Base-by-base conservation (phyloP, 805 yeast species). In the Suhomyces kilbournensis region DNA sequence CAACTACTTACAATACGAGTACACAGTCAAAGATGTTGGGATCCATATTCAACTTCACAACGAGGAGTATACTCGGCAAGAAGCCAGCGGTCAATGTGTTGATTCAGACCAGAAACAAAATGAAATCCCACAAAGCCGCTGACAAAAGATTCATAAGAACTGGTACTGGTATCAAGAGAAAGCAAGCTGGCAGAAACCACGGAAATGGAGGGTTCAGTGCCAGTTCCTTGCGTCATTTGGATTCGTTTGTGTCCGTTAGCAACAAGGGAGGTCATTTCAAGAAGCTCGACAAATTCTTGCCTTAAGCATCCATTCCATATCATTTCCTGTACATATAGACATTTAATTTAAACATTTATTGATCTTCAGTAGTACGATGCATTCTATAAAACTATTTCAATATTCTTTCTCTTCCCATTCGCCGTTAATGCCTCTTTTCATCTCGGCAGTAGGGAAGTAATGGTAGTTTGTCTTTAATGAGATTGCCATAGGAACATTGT, bases 171-270 rank as follows among this genome's bases (percentile, higher is more conserved):
- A 56, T 82, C 57, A 74, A 73, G 61, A 69, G 79, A 61, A 74
- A 73, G 55, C 76, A 84, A 60, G 87, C 96, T 19, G 96, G 97
- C 9, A 82, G 96, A 74, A 87, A 88, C 59, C 97, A 92, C 67
- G 97, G 97, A 48, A 92, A 92, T 64, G 89, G 91, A 1, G 92
- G 96, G 20, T 92, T 94, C 86, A 79, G 91, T 30, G 73, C 81
- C 40, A 77, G 84, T 48, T 76, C 80, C 23, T 70, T 87, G 62
- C 74, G 81, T 54, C 78, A 78, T 60, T 76, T 86, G 69, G 80
- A 83, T 58, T 86, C 83, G 28, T 86, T 78, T 59, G 81, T 77
- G 7, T 65, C 71, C 59, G 89, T 84, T 39, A 76, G 71, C 28
- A 67, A 67, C 56, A 75, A 61, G 59, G 81, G 80, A 7, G 77